Base-by-base conservation (phyloP, 768 basidiomycete species). In the Cystobasidium tubakii region DNA sequence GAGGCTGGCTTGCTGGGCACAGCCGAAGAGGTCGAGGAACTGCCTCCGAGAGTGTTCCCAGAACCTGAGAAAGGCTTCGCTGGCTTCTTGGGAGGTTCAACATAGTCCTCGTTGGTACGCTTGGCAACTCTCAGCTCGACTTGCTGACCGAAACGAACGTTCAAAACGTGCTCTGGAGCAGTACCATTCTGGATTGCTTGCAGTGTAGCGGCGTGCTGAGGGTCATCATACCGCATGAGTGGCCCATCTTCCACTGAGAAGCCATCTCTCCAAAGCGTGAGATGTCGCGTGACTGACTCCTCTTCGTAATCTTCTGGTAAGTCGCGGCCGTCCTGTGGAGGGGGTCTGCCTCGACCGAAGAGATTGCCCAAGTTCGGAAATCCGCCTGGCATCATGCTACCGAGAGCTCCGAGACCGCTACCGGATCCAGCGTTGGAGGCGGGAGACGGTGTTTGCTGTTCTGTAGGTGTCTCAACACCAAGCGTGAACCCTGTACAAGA, bases 261-360 rank as follows among this genome's bases (percentile, higher is more conserved):
- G 0, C 96, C 96, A 74, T 97, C 86, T 46, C 88, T 85, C 95
- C 95, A 98, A 82, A 98, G 90, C 0, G 89, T 93, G 53, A 98
- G 83, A 70, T 86, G 85, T 10, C 95, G 87, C 62, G 88, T 86
- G 0, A 84, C 88, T 1, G 86, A 84, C 64, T 87, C 86, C 73
- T 85, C 85, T 74, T 85, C 84, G 6, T 81, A 81, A 1, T 80
- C 80, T 19, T 79, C 80, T 1, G 69, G 69, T 4, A 71, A 25
- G 1, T 71, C 69, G 19, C 69, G 50, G 6, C 83, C 83, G 42
- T 79, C 77, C 44, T 70, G 64, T 46, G 66, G 19, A 34, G 33
- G 43, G 1, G 34, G 77, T 66, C 42, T 76, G 31, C 62, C 39
- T 25, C 42, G 36, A 25, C 64, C 62, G 31, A 46, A 65, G 29